Evolutionary conservation across 1,139 yeast species (phyloP).

Genomic region (Yamadazyma atlantica): DNA sequence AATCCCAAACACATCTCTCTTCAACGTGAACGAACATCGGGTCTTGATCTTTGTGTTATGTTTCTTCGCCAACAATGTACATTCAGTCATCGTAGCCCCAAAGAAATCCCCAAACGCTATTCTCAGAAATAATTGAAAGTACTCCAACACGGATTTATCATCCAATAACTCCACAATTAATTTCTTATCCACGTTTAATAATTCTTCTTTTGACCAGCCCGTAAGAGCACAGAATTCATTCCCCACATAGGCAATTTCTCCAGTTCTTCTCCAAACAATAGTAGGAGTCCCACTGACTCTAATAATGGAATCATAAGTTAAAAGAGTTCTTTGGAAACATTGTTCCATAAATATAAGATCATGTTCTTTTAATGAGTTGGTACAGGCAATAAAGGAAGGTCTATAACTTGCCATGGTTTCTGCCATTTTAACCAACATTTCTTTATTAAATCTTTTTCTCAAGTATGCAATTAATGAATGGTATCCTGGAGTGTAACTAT

Average conservation of each 20-base stretch:
- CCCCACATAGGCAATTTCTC: constrained; percentile 92
- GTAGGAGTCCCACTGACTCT: constrained; percentile 90
- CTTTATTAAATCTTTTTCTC: constrained; percentile 65
- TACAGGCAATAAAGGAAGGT: constrained; percentile 91
- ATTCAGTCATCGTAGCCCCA: constrained; percentile 88
- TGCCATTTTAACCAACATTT: constrained; percentile 78
- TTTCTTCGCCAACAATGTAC: constrained; percentile 67
- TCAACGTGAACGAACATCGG: constrained; percentile 85
- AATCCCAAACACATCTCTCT: constrained; percentile 62
- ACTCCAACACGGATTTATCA: constrained; percentile 81
- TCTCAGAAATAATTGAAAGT: constrained; percentile 79
- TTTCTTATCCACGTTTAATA: constrained; percentile 50
- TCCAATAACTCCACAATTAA: constrained; percentile 90
- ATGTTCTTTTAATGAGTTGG: constrained; percentile 82
- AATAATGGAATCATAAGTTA: constrained; percentile 86
- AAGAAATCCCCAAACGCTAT: constrained; percentile 90
- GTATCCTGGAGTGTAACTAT: constrained; percentile 87
- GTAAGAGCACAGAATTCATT: constrained; percentile 87
- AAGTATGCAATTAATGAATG: constrained; percentile 78
- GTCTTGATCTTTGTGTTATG: constrained; percentile 55
- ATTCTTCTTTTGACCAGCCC: constrained; percentile 79
- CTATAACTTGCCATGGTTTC: constrained; percentile 86
- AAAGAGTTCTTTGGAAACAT: constrained; percentile 86
- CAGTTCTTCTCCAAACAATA: constrained; percentile 92
- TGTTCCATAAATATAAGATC: constrained; percentile 95